A percentile compares a stretch with the other conserved stretches of the same genome.
These are phyloP conservation scores for Emydomyces testavorans DNA, from an alignment of 2,329 filamentous ascomycete genomes.

Conservation along the genomic window DNA sequence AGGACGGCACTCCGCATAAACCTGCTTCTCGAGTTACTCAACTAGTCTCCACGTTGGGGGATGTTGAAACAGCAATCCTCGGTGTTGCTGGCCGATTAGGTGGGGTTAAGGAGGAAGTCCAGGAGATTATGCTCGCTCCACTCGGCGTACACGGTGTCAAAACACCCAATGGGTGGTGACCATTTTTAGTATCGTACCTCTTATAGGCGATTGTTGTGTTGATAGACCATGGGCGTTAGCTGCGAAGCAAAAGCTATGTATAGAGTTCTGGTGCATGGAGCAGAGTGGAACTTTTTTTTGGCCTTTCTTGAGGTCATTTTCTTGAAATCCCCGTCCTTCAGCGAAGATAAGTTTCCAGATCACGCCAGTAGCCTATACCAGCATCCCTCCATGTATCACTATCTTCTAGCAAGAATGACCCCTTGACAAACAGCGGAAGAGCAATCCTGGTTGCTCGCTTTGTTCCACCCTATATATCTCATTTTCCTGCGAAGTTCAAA, in stretches of 20 bases:
- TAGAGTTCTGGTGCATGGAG: conserved; percentile 10
- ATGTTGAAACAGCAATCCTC: conserved; percentile 55
- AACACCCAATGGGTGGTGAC: conserved; percentile 13
- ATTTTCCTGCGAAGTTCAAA: no score
- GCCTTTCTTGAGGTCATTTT: not conserved
- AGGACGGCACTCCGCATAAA: conserved; percentile 31
- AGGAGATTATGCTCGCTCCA: conserved; percentile 43
- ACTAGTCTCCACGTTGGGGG: conserved; percentile 49
- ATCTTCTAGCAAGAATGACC: no score
- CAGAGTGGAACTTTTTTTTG: not conserved
- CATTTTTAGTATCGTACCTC: not conserved
- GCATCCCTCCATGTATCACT: no score
- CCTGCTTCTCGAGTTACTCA: conserved; percentile 37
- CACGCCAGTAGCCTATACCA: no score
- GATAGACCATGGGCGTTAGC: conserved; percentile 8
- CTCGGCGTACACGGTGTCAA: conserved; percentile 10
- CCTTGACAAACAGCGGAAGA: no score
- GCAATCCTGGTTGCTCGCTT: no score
- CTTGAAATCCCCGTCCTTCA: not conserved
- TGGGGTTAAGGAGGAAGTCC: conserved; percentile 48
- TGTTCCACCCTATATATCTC: no score
- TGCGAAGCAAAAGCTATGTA: not conserved
- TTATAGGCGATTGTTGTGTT: not conserved
- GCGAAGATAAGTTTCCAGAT: no score
- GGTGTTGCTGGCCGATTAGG: conserved; percentile 52